Evolutionary conservation across 1,139 yeast genomes (phyloP).

Genomic region (Taphrina wiesneri): DNA sequence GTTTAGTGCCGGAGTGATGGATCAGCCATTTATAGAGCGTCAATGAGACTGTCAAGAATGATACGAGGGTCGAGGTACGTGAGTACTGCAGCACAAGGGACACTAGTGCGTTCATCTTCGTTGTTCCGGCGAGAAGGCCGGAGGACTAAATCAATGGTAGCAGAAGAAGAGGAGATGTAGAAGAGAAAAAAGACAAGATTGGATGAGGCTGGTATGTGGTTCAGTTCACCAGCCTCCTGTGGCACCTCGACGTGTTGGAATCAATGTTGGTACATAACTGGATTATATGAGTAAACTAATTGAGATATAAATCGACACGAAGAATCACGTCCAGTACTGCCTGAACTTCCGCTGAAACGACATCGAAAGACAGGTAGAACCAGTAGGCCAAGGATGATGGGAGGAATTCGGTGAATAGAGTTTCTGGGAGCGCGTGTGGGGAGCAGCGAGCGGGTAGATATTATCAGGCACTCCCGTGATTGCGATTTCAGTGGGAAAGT

Average conservation of each 20-base stretch:
- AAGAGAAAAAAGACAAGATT: not conserved
- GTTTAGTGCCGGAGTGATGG: not conserved
- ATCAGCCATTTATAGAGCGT: constrained; percentile 3
- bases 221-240: not conserved
- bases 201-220: not conserved
- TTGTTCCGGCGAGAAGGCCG: not conserved
- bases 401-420: not conserved
- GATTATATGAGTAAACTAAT: too few relatives aligned
- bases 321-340: too few relatives aligned
- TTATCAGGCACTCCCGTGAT: constrained; percentile 8
- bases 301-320: too few relatives aligned
- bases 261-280: not conserved
- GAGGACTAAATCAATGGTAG: not conserved
- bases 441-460: not conserved
- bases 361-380: too few relatives aligned
- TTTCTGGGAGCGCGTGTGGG: not conserved
- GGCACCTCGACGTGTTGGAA: not conserved
- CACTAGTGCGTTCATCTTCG: not conserved
- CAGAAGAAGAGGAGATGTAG: not conserved
- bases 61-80: constrained; percentile 7
- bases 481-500: not conserved
- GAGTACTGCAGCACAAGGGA: not conserved
- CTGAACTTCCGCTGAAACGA: not conserved
- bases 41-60: not conserved
- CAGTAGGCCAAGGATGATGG: not conserved